Evolutionary conservation across 139 green algal genomes (phyloP).

Genomic region (Chlamydomonas eustigma): DNA sequence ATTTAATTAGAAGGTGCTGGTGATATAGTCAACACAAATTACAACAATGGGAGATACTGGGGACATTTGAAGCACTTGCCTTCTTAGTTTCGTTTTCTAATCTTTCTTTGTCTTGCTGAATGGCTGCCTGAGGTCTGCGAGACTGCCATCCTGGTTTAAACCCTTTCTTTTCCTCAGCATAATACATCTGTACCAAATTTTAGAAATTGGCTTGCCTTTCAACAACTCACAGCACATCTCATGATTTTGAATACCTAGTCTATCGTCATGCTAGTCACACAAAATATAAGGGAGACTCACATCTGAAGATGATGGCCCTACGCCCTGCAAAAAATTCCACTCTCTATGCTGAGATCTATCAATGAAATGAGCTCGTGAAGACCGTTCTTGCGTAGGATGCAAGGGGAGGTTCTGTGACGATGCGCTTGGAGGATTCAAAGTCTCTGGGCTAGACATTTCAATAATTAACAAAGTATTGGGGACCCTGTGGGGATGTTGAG

Average conservation of each 20-base stretch:
- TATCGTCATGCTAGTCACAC: no score
- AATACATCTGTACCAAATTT: slow-evolving; percentile 15
- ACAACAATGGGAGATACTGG: background rate
- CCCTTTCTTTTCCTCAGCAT: slow-evolving; percentile 6
- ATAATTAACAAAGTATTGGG: no score
- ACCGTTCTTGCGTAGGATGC: background rate
- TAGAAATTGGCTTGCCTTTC: no score
- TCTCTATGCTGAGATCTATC: background rate
- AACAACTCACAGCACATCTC: no score
- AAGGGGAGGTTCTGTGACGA: background rate
- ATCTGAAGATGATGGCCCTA: background rate
- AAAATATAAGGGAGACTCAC: no score
- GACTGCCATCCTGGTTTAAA: slow-evolving; percentile 8
- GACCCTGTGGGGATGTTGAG: no score
- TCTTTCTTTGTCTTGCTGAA: background rate
- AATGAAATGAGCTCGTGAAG: background rate
- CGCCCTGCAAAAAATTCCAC: background rate
- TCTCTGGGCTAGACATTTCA: background rate
- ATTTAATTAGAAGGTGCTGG: background rate
- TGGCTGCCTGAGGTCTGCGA: background rate
- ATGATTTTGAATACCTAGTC: no score
- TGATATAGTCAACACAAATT: background rate
- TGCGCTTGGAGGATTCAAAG: background rate
- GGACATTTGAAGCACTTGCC: background rate
- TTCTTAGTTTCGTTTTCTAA: background rate